These are phyloP conservation scores for Scalesia atractyloides DNA, from an alignment of 129 eudicot species.

Conservation along the genomic window DNA sequence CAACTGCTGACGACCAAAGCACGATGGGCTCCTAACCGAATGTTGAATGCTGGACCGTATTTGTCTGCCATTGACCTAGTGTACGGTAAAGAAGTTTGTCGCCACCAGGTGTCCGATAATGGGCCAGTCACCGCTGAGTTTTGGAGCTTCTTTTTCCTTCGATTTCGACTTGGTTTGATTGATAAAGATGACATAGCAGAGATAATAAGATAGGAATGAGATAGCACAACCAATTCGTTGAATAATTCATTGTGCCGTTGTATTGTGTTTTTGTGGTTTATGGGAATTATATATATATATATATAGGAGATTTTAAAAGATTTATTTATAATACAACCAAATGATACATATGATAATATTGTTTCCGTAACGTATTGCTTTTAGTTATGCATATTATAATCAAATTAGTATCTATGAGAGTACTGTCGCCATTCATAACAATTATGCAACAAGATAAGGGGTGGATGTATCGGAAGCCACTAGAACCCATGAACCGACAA, in stretches of 20 bases:
- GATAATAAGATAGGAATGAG: background rate
- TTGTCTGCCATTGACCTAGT: slow-evolving; percentile 33
- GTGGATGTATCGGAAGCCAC: too few species aligned
- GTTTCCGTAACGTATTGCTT: too few species aligned
- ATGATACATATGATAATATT: too few species aligned
- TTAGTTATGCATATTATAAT: too few species aligned
- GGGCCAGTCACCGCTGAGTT: slow-evolving; percentile 35
- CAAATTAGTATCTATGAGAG: too few species aligned
- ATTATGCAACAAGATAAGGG: too few species aligned
- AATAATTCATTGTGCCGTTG: background rate
- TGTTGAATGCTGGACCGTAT: slow-evolving; percentile 35
- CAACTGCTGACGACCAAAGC: slow-evolving; percentile 28
- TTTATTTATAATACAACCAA: too few species aligned
- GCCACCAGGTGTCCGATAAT: slow-evolving; percentile 36
- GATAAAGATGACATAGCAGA: slow-evolving; percentile 10
- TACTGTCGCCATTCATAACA: too few species aligned
- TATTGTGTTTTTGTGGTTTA: background rate
- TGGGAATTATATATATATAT: too few species aligned
- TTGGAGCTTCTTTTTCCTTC: slow-evolving; percentile 3
- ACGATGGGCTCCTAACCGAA: slow-evolving; percentile 21
- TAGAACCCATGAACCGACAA: too few species aligned
- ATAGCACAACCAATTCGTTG: background rate
- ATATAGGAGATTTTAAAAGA: background rate
- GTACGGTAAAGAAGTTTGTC: slow-evolving; percentile 17
- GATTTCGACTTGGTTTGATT: slow-evolving; percentile 2